A percentile compares a stretch with the other conserved stretches of the same genome.
phyloP scores from a whole-genome alignment of 345 rosid genomes.

The Fremontodendron californicum region DNA sequence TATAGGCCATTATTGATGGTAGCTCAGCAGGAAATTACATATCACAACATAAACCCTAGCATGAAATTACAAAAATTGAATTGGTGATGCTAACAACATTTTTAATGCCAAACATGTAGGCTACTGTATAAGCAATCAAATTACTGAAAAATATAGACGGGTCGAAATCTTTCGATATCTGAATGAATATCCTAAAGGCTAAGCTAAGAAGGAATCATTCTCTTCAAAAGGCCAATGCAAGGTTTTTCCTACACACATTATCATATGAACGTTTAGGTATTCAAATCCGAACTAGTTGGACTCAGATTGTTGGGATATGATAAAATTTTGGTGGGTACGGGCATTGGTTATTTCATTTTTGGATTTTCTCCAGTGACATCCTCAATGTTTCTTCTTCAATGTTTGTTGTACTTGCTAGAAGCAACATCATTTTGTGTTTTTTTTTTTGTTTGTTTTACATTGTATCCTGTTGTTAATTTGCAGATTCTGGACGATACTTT shows the following conservation, averaged over 20 bases:
- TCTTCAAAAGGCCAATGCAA: background rate
- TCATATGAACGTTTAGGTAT: background rate
- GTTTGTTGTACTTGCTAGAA: background rate
- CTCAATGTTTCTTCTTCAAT: background rate
- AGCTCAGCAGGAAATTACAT: background rate
- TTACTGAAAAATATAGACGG: background rate
- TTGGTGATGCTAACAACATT: background rate
- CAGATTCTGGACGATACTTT: constrained; percentile 93
- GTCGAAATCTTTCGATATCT: background rate
- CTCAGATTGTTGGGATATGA: background rate
- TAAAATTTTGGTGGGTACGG: background rate
- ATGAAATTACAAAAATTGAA: background rate
- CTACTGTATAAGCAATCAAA: background rate
- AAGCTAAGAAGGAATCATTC: background rate
- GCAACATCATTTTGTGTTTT: background rate
- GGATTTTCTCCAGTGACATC: background rate
- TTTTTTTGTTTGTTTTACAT: background rate
- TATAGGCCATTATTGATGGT: background rate
- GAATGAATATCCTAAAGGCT: background rate
- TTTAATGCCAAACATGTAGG: background rate
- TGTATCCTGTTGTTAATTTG: constrained; percentile 5
- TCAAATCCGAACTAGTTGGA: background rate
- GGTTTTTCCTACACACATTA: background rate
- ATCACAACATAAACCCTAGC: background rate
- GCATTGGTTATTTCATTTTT: background rate